These are phyloP conservation scores for Sporopachydermia quercuum DNA, from an alignment of 805 yeast species.

Conservation along the genomic window DNA sequence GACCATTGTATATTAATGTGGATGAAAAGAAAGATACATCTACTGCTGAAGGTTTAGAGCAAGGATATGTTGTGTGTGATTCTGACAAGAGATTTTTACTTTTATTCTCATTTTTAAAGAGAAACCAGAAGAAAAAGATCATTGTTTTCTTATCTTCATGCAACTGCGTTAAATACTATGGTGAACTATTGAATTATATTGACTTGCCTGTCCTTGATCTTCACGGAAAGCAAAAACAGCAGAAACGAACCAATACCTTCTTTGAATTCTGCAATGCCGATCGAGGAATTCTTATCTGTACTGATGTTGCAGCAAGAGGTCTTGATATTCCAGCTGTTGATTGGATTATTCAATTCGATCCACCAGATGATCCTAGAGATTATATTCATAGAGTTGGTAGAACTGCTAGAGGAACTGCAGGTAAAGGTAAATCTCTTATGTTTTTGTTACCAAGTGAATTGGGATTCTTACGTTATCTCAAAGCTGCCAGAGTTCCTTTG, in stretches of 20 bases:
- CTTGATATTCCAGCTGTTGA: slow-evolving; percentile 97
- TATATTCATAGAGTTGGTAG: slow-evolving; percentile 98
- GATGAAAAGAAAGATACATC: slow-evolving; percentile 71
- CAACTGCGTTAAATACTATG: slow-evolving; percentile 91
- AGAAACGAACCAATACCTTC: slow-evolving; percentile 94
- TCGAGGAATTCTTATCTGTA: slow-evolving; percentile 83
- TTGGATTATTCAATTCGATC: slow-evolving; percentile 98
- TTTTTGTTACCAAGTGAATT: slow-evolving; percentile 87
- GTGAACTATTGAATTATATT: slow-evolving; percentile 87
- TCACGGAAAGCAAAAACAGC: slow-evolving; percentile 98
- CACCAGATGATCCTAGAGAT: slow-evolving; percentile 99
- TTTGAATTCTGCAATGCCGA: slow-evolving; percentile 97
- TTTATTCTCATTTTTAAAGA: slow-evolving; percentile 82
- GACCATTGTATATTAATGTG: slow-evolving; percentile 88
- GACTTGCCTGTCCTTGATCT: slow-evolving; percentile 93
- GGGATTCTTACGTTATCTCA: slow-evolving; percentile 86
- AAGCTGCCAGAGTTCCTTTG: slow-evolving; percentile 93
- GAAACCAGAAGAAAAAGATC: slow-evolving; percentile 73
- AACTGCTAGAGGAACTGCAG: slow-evolving; percentile 89
- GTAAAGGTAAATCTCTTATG: slow-evolving; percentile 90
- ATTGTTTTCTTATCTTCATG: slow-evolving; percentile 94
- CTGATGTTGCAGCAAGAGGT: slow-evolving; percentile 99
- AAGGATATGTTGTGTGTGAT: slow-evolving; percentile 96
- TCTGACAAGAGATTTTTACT: slow-evolving; percentile 86
- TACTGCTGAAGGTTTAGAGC: slow-evolving; percentile 94